Percentiles rank a stretch among this genome's conserved stretches.
Conservation (phyloP, 495 filamentous ascomycete genomes). For the Articulospora tetracladia region DNA sequence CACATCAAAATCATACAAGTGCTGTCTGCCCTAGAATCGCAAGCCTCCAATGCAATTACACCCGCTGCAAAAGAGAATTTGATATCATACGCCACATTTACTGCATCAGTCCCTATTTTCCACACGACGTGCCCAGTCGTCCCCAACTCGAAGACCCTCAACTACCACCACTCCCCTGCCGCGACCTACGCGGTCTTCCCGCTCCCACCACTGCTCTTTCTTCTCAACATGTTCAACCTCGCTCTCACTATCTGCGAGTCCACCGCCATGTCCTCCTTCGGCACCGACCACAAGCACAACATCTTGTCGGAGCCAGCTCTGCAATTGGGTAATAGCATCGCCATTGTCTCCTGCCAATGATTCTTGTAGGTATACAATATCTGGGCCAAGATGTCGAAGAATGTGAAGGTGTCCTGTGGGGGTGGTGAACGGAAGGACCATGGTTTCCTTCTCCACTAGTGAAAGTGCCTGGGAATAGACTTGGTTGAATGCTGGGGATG, state of each 20-base stretch:
- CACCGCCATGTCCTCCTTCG: conserved; percentile 78
- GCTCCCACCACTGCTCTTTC: conserved; percentile 77
- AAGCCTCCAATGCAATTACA: background rate
- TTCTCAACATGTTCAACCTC: conserved; percentile 61
- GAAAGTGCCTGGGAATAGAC: conserved; percentile 70
- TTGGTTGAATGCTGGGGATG: conserved; percentile 61
- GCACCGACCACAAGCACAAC: conserved; percentile 79
- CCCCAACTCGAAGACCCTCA: conserved; percentile 68
- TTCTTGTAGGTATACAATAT: conserved; percentile 81
- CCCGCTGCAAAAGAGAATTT: background rate
- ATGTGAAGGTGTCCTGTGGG: conserved; percentile 74
- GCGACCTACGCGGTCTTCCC: conserved; percentile 72
- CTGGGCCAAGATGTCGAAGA: conserved; percentile 75
- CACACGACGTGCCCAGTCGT: conserved; percentile 79
- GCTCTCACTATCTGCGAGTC: conserved; percentile 86
- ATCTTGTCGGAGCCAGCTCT: conserved; percentile 80
- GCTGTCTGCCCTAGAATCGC: background rate
- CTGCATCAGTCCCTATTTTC: conserved; percentile 59
- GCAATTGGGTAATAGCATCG: conserved; percentile 62
- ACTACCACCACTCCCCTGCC: conserved; percentile 85
- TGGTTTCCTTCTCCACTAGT: conserved; percentile 76
- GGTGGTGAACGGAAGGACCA: conserved; percentile 85
- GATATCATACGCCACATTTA: background rate
- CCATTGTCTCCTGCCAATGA: conserved; percentile 70
- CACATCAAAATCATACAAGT: conserved; percentile 18